Evolutionary conservation across 805 yeast species (phyloP).

Genomic region (Cyberlindnera euphorbiae): DNA sequence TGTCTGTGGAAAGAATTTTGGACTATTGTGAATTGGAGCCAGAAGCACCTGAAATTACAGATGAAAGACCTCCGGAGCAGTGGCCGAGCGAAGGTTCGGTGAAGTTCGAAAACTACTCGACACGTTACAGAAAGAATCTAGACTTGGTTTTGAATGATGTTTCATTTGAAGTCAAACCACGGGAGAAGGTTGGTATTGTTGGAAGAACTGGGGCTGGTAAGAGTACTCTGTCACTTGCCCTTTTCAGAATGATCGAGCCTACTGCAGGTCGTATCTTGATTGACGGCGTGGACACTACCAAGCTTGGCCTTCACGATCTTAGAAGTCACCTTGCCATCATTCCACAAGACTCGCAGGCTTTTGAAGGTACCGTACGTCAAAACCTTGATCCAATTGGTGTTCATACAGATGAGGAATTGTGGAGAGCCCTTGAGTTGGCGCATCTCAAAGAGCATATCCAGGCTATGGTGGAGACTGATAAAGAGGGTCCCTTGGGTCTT

Average conservation of each 20-base stretch:
- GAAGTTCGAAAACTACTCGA: slow-evolving; percentile 63
- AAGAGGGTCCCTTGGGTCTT: slow-evolving; percentile 44
- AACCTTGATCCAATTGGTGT: slow-evolving; percentile 80
- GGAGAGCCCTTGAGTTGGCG: slow-evolving; percentile 74
- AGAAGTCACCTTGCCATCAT: slow-evolving; percentile 77
- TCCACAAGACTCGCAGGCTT: slow-evolving; percentile 92
- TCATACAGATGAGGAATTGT: slow-evolving; percentile 65
- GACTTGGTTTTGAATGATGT: slow-evolving; percentile 74
- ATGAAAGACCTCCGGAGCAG: slow-evolving; percentile 56
- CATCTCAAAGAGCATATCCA: slow-evolving; percentile 69
- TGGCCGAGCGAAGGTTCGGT: slow-evolving; percentile 79
- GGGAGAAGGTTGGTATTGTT: slow-evolving; percentile 90
- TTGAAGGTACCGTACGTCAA: slow-evolving; percentile 80
- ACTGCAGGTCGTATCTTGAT: slow-evolving; percentile 62
- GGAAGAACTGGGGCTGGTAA: slow-evolving; percentile 98
- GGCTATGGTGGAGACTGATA: slow-evolving; percentile 47
- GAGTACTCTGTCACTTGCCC: slow-evolving; percentile 76
- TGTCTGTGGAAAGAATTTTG: slow-evolving; percentile 89
- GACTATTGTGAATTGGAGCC: slow-evolving; percentile 73
- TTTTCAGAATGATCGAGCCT: slow-evolving; percentile 81
- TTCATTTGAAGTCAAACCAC: slow-evolving; percentile 55
- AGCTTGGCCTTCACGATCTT: slow-evolving; percentile 71
- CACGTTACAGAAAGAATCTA: slow-evolving; percentile 79
- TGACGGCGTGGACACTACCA: slow-evolving; percentile 64
- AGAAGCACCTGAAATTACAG: slow-evolving; percentile 79